Evolutionary conservation across 2,329 filamentous ascomycete species (phyloP).

Genomic region (Penicillium sp.): DNA sequence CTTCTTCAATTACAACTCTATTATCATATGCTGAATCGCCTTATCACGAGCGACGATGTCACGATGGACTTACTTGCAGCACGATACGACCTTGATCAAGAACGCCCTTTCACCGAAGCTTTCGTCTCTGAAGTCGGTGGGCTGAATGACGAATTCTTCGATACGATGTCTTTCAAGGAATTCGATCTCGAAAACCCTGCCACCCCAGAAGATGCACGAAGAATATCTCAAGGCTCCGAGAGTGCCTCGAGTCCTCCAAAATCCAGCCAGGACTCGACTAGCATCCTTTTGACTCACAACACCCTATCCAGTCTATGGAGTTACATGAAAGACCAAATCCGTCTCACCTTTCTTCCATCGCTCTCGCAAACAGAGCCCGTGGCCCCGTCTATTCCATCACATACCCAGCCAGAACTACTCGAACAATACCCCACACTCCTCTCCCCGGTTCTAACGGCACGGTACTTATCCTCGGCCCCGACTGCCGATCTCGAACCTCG

Average conservation of each 20-base stretch:
- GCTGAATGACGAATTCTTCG: slow-evolving; percentile 64
- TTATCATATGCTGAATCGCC: slow-evolving; percentile 71
- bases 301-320: slow-evolving; percentile 58
- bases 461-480: slow-evolving; percentile 39
- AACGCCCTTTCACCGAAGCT: slow-evolving; percentile 66
- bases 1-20: slow-evolving; percentile 88
- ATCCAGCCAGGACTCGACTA: slow-evolving; percentile 45
- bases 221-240: slow-evolving; percentile 6
- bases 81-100: slow-evolving; percentile 64
- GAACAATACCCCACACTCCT: slow-evolving; percentile 38
- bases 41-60: slow-evolving; percentile 63
- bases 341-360: slow-evolving; percentile 45
- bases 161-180: slow-evolving; percentile 38
- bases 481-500: slow-evolving; percentile 23
- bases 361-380: slow-evolving; percentile 14
- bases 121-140: slow-evolving; percentile 72
- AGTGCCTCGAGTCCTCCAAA: slow-evolving; percentile 16
- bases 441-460: slow-evolving; percentile 44
- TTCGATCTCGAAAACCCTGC: slow-evolving; percentile 26
- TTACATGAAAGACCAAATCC: slow-evolving; percentile 59
- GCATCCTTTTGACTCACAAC: slow-evolving; percentile 55
- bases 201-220: slow-evolving; percentile 23
- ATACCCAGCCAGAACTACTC: slow-evolving; percentile 33
- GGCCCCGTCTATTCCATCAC: slow-evolving; percentile 30
- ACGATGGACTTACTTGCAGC: slow-evolving; percentile 64